Conservation (phyloP, 768 basidiomycete species). For the Trametes cingulata region DNA sequence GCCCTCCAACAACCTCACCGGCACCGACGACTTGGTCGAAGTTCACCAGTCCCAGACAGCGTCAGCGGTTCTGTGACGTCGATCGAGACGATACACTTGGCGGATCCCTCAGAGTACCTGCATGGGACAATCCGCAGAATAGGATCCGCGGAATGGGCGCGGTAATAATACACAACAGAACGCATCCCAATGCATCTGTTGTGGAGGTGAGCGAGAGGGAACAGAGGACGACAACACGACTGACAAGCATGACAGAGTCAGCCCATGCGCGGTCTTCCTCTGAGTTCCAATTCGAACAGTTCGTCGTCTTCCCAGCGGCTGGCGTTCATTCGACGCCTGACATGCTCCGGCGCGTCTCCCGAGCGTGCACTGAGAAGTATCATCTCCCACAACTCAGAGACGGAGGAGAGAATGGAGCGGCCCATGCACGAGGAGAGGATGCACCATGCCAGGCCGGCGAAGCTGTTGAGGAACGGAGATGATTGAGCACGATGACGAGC, state of each 20-base stretch:
- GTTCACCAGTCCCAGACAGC: too few species aligned
- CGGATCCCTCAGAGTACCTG: too few species aligned
- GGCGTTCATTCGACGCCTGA: slow-evolving; percentile 36
- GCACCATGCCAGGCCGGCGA: slow-evolving; percentile 61
- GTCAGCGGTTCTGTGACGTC: too few species aligned
- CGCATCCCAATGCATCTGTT: too few species aligned
- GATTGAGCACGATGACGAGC: not conserved
- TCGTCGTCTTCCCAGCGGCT: slow-evolving; percentile 43
- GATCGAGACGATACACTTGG: too few species aligned
- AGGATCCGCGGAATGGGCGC: not conserved
- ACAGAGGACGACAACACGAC: not conserved
- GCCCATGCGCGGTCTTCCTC: slow-evolving; percentile 31
- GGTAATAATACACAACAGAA: not conserved
- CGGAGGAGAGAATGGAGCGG: slow-evolving; percentile 43
- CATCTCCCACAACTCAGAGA: slow-evolving; percentile 52
- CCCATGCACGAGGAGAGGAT: slow-evolving; percentile 70
- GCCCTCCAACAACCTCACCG: too few species aligned
- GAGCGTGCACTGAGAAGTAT: slow-evolving; percentile 42
- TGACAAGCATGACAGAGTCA: not conserved
- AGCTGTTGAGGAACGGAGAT: slow-evolving; percentile 33
- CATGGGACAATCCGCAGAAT: too few species aligned
- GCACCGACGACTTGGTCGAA: too few species aligned
- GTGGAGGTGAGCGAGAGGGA: not conserved
- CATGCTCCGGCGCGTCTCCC: slow-evolving; percentile 24
- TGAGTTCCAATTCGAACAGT: slow-evolving; percentile 62